Evolutionary conservation across 2,329 filamentous ascomycete genomes (phyloP).

Genomic region (Trichoderma cornu-damae): DNA sequence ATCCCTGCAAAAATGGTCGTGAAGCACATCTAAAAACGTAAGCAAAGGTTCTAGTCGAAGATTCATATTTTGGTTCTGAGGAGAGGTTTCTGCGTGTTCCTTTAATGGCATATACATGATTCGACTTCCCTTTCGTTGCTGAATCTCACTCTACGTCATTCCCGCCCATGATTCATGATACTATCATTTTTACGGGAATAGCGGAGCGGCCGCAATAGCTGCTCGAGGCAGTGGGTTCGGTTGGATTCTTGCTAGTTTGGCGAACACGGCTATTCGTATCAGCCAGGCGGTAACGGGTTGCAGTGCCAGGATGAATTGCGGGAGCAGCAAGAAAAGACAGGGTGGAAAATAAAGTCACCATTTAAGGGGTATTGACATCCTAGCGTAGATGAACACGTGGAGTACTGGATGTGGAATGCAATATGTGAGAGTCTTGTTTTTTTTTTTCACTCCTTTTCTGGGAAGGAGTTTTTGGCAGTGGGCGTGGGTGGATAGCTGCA

Average conservation of each 20-base stretch:
- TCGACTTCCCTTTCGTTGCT: no score
- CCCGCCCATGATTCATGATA: no score
- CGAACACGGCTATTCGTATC: neutral
- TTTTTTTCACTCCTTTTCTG: no score
- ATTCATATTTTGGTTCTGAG: neutral
- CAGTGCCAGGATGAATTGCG: neutral
- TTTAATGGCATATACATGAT: no score
- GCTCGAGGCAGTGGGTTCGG: neutral
- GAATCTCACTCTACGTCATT: neutral
- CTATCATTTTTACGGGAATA: no score
- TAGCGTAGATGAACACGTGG: neutral
- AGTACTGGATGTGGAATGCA: neutral
- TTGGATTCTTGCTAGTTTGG: neutral
- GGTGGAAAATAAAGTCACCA: no score
- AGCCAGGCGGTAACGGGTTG: neutral
- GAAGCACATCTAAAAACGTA: no score
- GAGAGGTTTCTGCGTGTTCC: neutral
- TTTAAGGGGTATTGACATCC: neutral
- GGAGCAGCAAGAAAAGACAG: neutral
- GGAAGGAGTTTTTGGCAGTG: no score
- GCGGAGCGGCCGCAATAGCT: no score
- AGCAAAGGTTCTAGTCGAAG: no score
- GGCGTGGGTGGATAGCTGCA: no score
- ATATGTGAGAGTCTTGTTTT: neutral
- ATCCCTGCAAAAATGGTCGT: neutral